phyloP scores from a whole-genome alignment of 2,329 filamentous ascomycete genomes.

The Sphaerulina vaccinii region DNA sequence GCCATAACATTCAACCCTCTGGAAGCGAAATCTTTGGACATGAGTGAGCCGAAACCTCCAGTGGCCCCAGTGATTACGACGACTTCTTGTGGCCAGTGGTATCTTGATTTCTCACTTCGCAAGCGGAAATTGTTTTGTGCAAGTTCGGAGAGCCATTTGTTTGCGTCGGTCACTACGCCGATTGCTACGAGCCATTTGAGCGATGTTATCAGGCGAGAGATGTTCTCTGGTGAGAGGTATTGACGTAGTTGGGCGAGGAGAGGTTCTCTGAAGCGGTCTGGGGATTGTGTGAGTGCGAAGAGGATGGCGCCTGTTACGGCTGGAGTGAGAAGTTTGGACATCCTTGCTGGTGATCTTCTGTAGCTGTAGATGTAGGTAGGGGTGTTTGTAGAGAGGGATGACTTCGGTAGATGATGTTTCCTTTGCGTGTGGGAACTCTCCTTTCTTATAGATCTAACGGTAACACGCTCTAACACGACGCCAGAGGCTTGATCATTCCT shows the following conservation, averaged over 20 bases:
- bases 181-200: slow-evolving; percentile 35
- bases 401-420: not conserved
- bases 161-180: slow-evolving; percentile 34
- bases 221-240: slow-evolving; percentile 31
- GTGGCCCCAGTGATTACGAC: slow-evolving; percentile 39
- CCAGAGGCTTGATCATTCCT: slow-evolving; percentile 5
- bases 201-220: slow-evolving; percentile 27
- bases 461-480: not conserved
- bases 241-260: slow-evolving; percentile 31
- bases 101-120: slow-evolving; percentile 37
- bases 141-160: slow-evolving; percentile 32
- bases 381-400: slow-evolving; percentile 1
- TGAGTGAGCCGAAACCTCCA: slow-evolving; percentile 41
- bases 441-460: slow-evolving; percentile 1
- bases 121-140: slow-evolving; percentile 41
- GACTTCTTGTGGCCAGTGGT: slow-evolving; percentile 40
- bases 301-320: slow-evolving; percentile 34
- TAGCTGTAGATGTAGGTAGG: not conserved
- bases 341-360: not conserved
- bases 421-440: not conserved
- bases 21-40: slow-evolving; percentile 38
- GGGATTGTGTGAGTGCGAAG: slow-evolving; percentile 32
- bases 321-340: slow-evolving; percentile 26
- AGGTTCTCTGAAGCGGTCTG: slow-evolving; percentile 32
- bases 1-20: slow-evolving; percentile 42